phyloP scores from a whole-genome alignment of 805 yeast genomes.

The Hanseniaspora hatyaiensis region DNA sequence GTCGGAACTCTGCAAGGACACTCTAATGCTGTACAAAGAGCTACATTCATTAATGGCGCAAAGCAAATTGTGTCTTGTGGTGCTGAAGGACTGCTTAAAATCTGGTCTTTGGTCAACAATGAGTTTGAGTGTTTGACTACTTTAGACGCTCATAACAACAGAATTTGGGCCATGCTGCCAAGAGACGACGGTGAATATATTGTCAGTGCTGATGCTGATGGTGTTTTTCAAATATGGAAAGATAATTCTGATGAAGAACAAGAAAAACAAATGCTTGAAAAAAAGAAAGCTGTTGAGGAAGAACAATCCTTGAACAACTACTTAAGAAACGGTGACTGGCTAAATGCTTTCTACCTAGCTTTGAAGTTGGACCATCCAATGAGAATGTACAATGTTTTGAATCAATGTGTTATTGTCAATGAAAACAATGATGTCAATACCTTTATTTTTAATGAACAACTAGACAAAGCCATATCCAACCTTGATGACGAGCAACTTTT shows the following conservation, averaged over 20 bases:
- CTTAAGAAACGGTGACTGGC: slow-evolving; percentile 66
- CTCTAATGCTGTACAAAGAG: slow-evolving; percentile 81
- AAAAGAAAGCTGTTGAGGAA: slow-evolving; percentile 57
- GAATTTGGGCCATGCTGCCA: slow-evolving; percentile 81
- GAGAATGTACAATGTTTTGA: slow-evolving; percentile 69
- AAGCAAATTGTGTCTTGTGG: slow-evolving; percentile 64
- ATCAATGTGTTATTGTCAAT: slow-evolving; percentile 39
- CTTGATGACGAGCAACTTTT: slow-evolving; percentile 51
- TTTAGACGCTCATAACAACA: slow-evolving; percentile 82
- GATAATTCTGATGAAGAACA: slow-evolving; percentile 72
- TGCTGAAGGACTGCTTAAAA: slow-evolving; percentile 86
- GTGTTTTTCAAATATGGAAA: slow-evolving; percentile 76
- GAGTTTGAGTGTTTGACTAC: slow-evolving; percentile 59
- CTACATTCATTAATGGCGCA: slow-evolving; percentile 53
- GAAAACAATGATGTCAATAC: slow-evolving; percentile 33
- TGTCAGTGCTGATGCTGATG: slow-evolving; percentile 89
- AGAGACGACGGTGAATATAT: slow-evolving; percentile 56
- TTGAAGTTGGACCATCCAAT: slow-evolving; percentile 81
- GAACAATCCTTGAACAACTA: slow-evolving; percentile 78
- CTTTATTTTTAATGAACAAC: slow-evolving; percentile 32
- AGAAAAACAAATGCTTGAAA: slow-evolving; percentile 39
- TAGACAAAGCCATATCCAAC: slow-evolving; percentile 51
- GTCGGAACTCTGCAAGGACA: slow-evolving; percentile 63
- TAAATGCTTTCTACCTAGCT: slow-evolving; percentile 76
- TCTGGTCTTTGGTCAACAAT: slow-evolving; percentile 72